A percentile compares a stretch with the other conserved stretches of the same genome.
Evolutionary conservation across 2,329 filamentous ascomycete species (phyloP).

Genomic region (Bipolaris gigantea): DNA sequence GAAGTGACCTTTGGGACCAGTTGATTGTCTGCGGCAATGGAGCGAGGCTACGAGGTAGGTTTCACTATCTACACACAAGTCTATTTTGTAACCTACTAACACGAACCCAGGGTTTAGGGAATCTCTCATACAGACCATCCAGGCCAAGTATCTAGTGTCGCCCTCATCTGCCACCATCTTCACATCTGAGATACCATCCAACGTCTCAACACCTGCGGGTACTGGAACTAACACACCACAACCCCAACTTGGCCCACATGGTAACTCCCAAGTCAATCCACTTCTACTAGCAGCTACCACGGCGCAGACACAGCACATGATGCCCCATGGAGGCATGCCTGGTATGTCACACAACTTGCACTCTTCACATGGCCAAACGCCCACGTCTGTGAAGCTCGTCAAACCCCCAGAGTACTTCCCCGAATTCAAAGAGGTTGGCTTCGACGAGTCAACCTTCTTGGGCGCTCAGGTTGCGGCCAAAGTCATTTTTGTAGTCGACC

Average conservation of each 20-base stretch:
- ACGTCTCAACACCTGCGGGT: slow-evolving; percentile 85
- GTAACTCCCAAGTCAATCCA: slow-evolving; percentile 73
- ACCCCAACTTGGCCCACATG: slow-evolving; percentile 52
- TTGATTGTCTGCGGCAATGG: slow-evolving; percentile 92
- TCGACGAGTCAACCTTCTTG: slow-evolving; percentile 83
- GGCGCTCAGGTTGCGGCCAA: slow-evolving; percentile 85
- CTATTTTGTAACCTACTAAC: slow-evolving; percentile 33
- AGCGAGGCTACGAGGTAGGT: slow-evolving; percentile 61
- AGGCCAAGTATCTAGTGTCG: slow-evolving; percentile 82
- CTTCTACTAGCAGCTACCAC: slow-evolving; percentile 90
- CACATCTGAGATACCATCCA: slow-evolving; percentile 92
- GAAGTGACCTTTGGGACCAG: slow-evolving; percentile 87
- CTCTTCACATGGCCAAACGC: slow-evolving; percentile 71
- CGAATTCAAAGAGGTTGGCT: slow-evolving; percentile 78
- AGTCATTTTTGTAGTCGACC: slow-evolving; percentile 70
- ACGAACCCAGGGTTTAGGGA: slow-evolving; percentile 72
- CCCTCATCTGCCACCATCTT: slow-evolving; percentile 94
- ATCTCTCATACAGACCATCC: slow-evolving; percentile 78
- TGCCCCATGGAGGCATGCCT: slow-evolving; percentile 43
- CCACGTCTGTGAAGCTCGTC: slow-evolving; percentile 79
- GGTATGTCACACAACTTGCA: slow-evolving; percentile 55
- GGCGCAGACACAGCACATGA: slow-evolving; percentile 59
- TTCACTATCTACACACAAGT: not conserved
- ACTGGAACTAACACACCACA: slow-evolving; percentile 92
- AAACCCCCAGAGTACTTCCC: slow-evolving; percentile 81